Conservation (phyloP, 805 yeast species). For the Wickerhamomyces rabaulensis region DNA sequence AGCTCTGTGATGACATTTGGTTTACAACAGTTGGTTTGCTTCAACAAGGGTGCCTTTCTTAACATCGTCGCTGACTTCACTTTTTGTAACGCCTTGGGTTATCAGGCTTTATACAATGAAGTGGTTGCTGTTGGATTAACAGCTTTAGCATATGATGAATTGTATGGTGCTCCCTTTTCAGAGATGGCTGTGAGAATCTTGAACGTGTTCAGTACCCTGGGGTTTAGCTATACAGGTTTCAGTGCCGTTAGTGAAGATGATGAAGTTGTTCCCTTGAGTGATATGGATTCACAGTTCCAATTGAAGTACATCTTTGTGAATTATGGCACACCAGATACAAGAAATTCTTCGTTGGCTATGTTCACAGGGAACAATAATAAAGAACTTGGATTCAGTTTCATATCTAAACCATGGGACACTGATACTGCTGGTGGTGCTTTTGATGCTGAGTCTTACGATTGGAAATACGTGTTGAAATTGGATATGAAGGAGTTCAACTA, state of each 20-base stretch:
- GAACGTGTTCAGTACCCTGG: neutral
- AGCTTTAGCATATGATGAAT: neutral
- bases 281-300: neutral
- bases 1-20: neutral
- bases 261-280: neutral
- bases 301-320: neutral
- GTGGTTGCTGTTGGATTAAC: neutral
- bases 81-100: neutral
- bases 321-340: neutral
- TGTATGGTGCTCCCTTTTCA: neutral
- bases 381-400: slow-evolving; percentile 2
- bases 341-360: slow-evolving; percentile 2
- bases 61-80: neutral
- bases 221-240: neutral
- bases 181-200: neutral
- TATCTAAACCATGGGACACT: slow-evolving; percentile 2
- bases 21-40: neutral
- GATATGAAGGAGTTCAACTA: neutral
- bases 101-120: neutral
- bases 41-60: neutral
- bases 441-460: neutral
- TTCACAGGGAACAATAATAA: slow-evolving; percentile 2
- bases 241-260: neutral
- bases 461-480: slow-evolving; percentile 1
- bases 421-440: neutral